Conservation (phyloP, 2,329 filamentous ascomycete species). For the Thielaviopsis ethacetica region DNA sequence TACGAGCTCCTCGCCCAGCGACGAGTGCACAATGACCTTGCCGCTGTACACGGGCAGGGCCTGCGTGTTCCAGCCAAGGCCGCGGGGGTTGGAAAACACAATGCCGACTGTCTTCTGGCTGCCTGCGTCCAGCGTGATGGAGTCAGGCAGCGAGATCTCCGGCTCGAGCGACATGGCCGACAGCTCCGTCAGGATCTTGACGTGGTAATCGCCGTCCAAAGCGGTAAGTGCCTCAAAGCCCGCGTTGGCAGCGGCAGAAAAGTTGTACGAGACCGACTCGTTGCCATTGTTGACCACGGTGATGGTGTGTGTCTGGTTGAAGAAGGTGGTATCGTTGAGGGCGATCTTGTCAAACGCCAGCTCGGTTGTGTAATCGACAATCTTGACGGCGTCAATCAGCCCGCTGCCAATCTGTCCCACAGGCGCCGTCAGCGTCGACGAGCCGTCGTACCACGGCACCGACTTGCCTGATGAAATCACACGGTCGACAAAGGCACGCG, state of each 20-base stretch:
- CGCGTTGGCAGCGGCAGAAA: constrained; percentile 24
- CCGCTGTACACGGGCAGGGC: constrained; percentile 28
- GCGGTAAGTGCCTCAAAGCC: constrained; percentile 22
- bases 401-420: background rate
- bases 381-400: constrained; percentile 26
- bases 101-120: constrained; percentile 12
- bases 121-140: constrained; percentile 15
- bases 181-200: constrained; percentile 1
- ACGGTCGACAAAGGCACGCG: constrained; percentile 11
- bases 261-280: constrained; percentile 24
- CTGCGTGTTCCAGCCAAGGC: constrained; percentile 14
- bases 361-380: constrained; percentile 24
- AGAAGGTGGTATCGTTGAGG: constrained; percentile 32
- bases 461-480: constrained; percentile 18
- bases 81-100: constrained; percentile 17
- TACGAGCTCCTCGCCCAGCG: constrained; percentile 24
- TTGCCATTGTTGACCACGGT: constrained; percentile 28
- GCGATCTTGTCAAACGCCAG: constrained; percentile 27
- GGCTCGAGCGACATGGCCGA: constrained; percentile 2
- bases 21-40: constrained; percentile 25
- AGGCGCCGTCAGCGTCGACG: constrained; percentile 7
- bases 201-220: constrained; percentile 2
- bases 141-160: constrained; percentile 1
- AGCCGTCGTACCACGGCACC: constrained; percentile 16
- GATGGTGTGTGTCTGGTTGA: constrained; percentile 20